These are phyloP conservation scores for Linnemannia exigua DNA, from an alignment of 192 early-diverging fungal genomes.

Conservation along the genomic window DNA sequence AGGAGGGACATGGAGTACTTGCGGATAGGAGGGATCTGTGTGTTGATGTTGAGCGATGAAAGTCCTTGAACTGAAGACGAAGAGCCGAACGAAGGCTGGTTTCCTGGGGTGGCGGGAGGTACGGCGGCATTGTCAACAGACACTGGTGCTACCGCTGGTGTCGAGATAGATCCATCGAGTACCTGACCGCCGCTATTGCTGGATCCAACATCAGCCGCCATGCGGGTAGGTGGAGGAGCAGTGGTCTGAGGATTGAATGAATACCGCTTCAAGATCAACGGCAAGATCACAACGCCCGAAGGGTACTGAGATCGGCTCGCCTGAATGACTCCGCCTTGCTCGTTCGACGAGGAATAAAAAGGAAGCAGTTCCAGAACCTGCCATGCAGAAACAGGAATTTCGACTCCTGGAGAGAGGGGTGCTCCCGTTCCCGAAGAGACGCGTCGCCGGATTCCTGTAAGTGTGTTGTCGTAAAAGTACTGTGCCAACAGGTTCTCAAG, in stretches of 20 bases:
- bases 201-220: not conserved
- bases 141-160: not conserved
- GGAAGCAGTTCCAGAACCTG: slow-evolving; percentile 76
- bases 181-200: not conserved
- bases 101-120: not conserved
- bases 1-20: slow-evolving; percentile 47
- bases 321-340: slow-evolving; percentile 65
- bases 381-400: slow-evolving; percentile 77
- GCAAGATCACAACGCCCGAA: slow-evolving; percentile 70
- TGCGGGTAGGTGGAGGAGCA: not conserved
- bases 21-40: slow-evolving; percentile 19
- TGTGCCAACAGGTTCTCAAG: slow-evolving; percentile 69
- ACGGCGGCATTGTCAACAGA: not conserved
- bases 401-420: slow-evolving; percentile 44
- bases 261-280: slow-evolving; percentile 80
- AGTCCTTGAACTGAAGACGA: slow-evolving; percentile 31
- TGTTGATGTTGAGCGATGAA: slow-evolving; percentile 31
- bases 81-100: slow-evolving; percentile 13
- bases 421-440: slow-evolving; percentile 53
- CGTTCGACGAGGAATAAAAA: slow-evolving; percentile 79
- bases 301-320: slow-evolving; percentile 68
- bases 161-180: not conserved
- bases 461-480: slow-evolving; percentile 76
- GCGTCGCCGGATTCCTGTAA: slow-evolving; percentile 65
- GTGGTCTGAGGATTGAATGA: slow-evolving; percentile 58